phyloP scores from a whole-genome alignment of 2,329 filamentous ascomycete genomes.

The Ceratocystis harringtonii region DNA sequence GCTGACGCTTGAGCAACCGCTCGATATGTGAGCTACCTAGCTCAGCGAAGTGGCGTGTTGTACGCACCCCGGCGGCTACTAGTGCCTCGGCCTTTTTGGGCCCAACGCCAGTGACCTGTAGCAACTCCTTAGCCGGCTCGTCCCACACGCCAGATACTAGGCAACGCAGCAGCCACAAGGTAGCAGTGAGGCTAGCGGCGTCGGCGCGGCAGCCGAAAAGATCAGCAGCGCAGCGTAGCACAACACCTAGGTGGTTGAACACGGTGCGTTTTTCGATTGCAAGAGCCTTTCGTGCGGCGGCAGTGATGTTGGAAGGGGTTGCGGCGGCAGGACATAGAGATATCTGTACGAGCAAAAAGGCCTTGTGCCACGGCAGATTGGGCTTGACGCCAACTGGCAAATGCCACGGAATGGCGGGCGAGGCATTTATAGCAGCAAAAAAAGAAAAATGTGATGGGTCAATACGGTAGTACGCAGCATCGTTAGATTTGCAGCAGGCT shows the following conservation, averaged over 20 bases:
- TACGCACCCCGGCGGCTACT: slow-evolving; percentile 52
- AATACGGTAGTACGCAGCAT: slow-evolving; percentile 27
- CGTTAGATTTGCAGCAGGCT: slow-evolving; percentile 27
- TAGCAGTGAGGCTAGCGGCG: slow-evolving; percentile 49
- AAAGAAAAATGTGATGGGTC: slow-evolving; percentile 25
- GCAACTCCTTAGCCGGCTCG: slow-evolving; percentile 61
- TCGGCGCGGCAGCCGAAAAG: slow-evolving; percentile 35
- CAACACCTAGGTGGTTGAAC: slow-evolving; percentile 24
- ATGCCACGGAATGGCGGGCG: slow-evolving; percentile 27
- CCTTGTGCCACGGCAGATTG: slow-evolving; percentile 46
- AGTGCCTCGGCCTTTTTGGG: slow-evolving; percentile 61
- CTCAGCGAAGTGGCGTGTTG: slow-evolving; percentile 52
- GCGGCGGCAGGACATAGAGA: slow-evolving; percentile 42
- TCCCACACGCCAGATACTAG: slow-evolving; percentile 70
- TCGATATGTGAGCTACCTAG: slow-evolving; percentile 62
- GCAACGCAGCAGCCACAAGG: slow-evolving; percentile 64
- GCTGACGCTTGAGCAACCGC: slow-evolving; percentile 58
- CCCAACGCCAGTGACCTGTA: slow-evolving; percentile 69
- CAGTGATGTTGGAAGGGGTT: slow-evolving; percentile 36
- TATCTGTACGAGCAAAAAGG: slow-evolving; percentile 57
- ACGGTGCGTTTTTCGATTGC: slow-evolving; percentile 23
- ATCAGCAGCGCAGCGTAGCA: slow-evolving; percentile 28
- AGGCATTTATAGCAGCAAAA: slow-evolving; percentile 28
- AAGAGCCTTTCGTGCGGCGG: slow-evolving; percentile 18
- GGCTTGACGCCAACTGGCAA: slow-evolving; percentile 19